Conservation (phyloP, 2,329 filamentous ascomycete species). For the Penicillium aurantiogriseum region DNA sequence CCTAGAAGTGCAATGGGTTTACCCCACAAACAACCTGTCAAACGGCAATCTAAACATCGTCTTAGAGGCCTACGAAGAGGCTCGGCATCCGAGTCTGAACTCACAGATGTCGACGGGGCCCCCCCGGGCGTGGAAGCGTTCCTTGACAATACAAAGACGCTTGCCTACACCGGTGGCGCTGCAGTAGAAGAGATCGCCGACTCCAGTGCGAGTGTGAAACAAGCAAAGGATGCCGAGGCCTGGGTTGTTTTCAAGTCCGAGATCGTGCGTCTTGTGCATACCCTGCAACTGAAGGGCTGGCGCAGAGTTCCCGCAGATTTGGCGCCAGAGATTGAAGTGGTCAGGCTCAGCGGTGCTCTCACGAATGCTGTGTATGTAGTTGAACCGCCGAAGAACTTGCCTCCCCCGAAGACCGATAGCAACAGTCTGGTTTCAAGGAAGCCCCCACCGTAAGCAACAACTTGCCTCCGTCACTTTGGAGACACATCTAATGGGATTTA, state of each 20-base stretch:
- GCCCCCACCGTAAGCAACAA: constrained; percentile 52
- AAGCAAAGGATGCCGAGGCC: constrained; percentile 68
- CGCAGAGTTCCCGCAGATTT: constrained; percentile 64
- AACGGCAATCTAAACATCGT: constrained; percentile 35
- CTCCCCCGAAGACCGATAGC: constrained; percentile 42
- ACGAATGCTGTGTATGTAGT: constrained; percentile 98
- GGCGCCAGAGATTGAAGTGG: constrained; percentile 45
- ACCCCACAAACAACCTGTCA: constrained; percentile 14
- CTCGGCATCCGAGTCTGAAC: constrained; percentile 81
- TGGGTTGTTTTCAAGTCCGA: constrained; percentile 91
- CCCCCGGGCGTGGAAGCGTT: constrained; percentile 81
- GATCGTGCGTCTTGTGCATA: constrained; percentile 85
- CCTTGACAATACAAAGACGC: constrained; percentile 85
- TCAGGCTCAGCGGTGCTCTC: constrained; percentile 72
- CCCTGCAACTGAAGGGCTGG: constrained; percentile 88
- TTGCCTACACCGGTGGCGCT: constrained; percentile 66
- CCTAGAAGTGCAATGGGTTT: constrained; percentile 23
- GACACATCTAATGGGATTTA: constrained; percentile 3
- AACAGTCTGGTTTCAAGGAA: constrained; percentile 42
- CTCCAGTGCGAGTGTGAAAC: constrained; percentile 46
- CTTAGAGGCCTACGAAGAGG: constrained; percentile 40
- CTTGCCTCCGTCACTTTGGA: not conserved
- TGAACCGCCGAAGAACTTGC: constrained; percentile 68
- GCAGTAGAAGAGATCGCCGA: constrained; percentile 42
- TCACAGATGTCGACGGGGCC: constrained; percentile 73